These are phyloP conservation scores for Leccinum fallax DNA, from an alignment of 1,284 basidiomycete species.

Conservation along the genomic window DNA sequence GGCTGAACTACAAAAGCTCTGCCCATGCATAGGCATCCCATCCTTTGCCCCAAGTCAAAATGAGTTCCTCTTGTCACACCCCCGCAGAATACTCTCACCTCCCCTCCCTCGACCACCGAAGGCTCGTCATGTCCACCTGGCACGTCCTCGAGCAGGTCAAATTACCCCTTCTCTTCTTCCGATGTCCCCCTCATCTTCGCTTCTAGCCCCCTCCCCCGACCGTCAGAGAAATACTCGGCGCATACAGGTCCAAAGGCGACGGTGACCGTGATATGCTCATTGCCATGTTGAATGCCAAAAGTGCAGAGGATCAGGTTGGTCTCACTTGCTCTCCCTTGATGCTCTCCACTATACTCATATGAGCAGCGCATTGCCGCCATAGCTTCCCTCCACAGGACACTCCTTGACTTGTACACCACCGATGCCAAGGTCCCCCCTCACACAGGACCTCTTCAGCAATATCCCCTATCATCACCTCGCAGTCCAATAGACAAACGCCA, in stretches of 20 bases:
- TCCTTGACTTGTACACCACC: slow-evolving; percentile 63
- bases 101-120: slow-evolving; percentile 31
- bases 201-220: slow-evolving; percentile 70
- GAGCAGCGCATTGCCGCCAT: slow-evolving; percentile 67
- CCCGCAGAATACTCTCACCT: slow-evolving; percentile 28
- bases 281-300: slow-evolving; percentile 86
- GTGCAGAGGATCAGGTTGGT: slow-evolving; percentile 83
- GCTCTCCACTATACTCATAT: slow-evolving; percentile 12
- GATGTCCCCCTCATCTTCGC: slow-evolving; percentile 16
- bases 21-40: slow-evolving; percentile 18
- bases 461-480: slow-evolving; percentile 25
- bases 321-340: slow-evolving; percentile 7
- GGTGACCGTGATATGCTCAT: slow-evolving; percentile 89
- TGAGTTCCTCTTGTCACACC: slow-evolving; percentile 31
- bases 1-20: slow-evolving; percentile 42
- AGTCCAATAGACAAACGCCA: slow-evolving; percentile 24
- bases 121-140: slow-evolving; percentile 46
- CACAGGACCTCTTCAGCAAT: slow-evolving; percentile 19
- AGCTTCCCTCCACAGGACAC: slow-evolving; percentile 65
- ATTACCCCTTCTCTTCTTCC: not conserved
- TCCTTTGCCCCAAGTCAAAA: slow-evolving; percentile 20
- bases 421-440: slow-evolving; percentile 24
- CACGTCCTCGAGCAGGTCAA: slow-evolving; percentile 51
- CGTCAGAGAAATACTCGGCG: slow-evolving; percentile 81
- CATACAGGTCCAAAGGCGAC: slow-evolving; percentile 81